phyloP scores from a whole-genome alignment of 495 filamentous ascomycete species.

The Aspergillus mulundensis region DNA sequence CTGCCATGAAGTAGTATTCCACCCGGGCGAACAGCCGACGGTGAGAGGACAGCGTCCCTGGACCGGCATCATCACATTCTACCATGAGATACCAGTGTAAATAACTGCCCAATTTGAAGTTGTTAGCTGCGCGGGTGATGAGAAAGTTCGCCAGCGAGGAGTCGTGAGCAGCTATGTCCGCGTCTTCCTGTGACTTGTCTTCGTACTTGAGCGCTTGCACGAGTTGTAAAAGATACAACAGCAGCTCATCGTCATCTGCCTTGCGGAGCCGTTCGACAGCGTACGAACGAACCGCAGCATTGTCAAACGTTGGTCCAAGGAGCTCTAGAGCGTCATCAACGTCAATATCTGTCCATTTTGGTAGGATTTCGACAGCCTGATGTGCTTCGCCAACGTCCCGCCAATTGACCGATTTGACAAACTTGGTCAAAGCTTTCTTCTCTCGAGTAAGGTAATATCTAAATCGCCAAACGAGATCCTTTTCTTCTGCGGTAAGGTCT shows the following conservation, averaged over 20 bases:
- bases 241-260: constrained; percentile 87
- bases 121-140: constrained; percentile 76
- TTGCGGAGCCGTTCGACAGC: constrained; percentile 89
- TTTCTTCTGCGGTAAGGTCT: constrained; percentile 79
- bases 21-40: constrained; percentile 85
- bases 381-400: constrained; percentile 77
- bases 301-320: constrained; percentile 87
- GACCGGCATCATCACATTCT: constrained; percentile 80
- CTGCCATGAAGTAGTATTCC: constrained; percentile 91
- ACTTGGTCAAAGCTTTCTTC: constrained; percentile 92
- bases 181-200: constrained; percentile 55
- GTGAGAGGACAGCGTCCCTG: constrained; percentile 63
- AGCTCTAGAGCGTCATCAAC: constrained; percentile 95
- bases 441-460: constrained; percentile 88
- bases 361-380: constrained; percentile 83
- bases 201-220: constrained; percentile 98
- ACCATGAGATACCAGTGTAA: constrained; percentile 99
- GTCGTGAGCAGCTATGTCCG: constrained; percentile 64
- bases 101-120: constrained; percentile 87
- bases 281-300: constrained; percentile 80
- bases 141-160: constrained; percentile 89
- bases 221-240: constrained; percentile 88
- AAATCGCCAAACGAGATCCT: constrained; percentile 96
- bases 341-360: constrained; percentile 96
- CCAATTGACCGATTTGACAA: constrained; percentile 96